phyloP scores from a whole-genome alignment of 306 rosid species.

The Delonix regia region DNA sequence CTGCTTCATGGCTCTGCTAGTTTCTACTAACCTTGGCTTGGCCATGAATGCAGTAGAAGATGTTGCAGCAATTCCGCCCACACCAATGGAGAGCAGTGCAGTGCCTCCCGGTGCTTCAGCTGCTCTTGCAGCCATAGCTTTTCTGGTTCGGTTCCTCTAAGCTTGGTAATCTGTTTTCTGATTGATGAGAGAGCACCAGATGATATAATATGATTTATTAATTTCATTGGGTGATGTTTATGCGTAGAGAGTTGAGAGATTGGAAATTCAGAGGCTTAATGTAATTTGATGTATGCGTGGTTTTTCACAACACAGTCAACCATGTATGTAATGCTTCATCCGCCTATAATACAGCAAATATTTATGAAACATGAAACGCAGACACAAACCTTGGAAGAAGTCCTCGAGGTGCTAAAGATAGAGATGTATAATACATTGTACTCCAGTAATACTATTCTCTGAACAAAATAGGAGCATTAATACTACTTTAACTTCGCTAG shows the following conservation, averaged over 20 bases:
- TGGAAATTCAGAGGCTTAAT: neutral
- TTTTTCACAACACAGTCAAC: slow-evolving; percentile 24
- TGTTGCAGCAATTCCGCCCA: slow-evolving; percentile 64
- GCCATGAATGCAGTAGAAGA: slow-evolving; percentile 48
- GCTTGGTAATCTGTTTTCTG: neutral
- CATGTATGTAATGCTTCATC: slow-evolving; percentile 26
- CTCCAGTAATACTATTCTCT: neutral
- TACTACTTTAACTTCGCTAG: neutral
- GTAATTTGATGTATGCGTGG: slow-evolving; percentile 1
- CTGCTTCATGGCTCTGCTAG: slow-evolving; percentile 49
- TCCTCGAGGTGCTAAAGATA: neutral
- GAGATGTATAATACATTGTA: neutral
- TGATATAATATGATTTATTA: neutral
- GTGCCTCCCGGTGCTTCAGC: slow-evolving; percentile 36
- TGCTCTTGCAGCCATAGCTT: slow-evolving; percentile 46
- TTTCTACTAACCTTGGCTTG: slow-evolving; percentile 36
- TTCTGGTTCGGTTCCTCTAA: slow-evolving; percentile 53
- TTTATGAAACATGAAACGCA: neutral
- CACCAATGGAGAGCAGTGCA: slow-evolving; percentile 69
- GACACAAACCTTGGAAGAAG: neutral
- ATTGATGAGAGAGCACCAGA: neutral
- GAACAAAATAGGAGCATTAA: neutral
- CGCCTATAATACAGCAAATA: slow-evolving; percentile 18
- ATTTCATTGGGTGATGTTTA: neutral
- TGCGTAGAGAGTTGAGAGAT: neutral